Evolutionary conservation across 2,329 filamentous ascomycete genomes (phyloP).

Genomic region (Rutstroemia sp.): DNA sequence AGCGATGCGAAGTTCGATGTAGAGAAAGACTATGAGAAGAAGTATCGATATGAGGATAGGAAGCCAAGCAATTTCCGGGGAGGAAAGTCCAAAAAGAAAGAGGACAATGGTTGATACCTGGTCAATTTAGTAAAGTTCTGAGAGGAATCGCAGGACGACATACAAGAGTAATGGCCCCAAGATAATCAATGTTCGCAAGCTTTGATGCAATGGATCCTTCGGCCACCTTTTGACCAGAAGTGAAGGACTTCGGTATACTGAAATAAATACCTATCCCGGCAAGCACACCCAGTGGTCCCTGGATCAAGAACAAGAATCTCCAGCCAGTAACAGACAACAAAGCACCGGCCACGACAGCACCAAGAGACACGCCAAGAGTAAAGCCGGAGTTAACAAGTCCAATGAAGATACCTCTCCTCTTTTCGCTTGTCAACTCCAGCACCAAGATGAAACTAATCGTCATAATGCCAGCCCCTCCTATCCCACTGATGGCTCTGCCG

Average conservation of each 20-base stretch:
- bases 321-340: conserved; percentile 59
- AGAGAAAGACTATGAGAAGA: conserved; percentile 45
- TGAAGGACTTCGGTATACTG: conserved; percentile 49
- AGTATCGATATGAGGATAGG: conserved; percentile 53
- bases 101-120: conserved; percentile 59
- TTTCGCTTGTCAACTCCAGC: conserved; percentile 63
- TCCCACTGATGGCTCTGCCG: conserved; percentile 60
- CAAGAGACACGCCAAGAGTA: conserved; percentile 63
- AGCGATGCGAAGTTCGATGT: conserved; percentile 57
- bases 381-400: conserved; percentile 68
- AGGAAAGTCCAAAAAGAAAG: conserved; percentile 63
- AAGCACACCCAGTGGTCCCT: conserved; percentile 56
- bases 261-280: conserved; percentile 57
- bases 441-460: conserved; percentile 68
- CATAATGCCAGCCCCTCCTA: conserved; percentile 65
- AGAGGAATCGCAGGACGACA: conserved; percentile 18
- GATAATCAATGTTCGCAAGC: conserved; percentile 64
- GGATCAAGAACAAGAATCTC: conserved; percentile 67
- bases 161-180: conserved; percentile 61
- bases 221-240: conserved; percentile 28
- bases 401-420: conserved; percentile 63
- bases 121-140: conserved; percentile 14
- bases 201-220: conserved; percentile 41
- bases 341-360: conserved; percentile 62
- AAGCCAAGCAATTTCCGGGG: conserved; percentile 50